Evolutionary conservation across 108 stramenopile genomes (phyloP), one percentile per base, ranked within the genome.

Genomic region (Fistulifera solaris): DNA sequence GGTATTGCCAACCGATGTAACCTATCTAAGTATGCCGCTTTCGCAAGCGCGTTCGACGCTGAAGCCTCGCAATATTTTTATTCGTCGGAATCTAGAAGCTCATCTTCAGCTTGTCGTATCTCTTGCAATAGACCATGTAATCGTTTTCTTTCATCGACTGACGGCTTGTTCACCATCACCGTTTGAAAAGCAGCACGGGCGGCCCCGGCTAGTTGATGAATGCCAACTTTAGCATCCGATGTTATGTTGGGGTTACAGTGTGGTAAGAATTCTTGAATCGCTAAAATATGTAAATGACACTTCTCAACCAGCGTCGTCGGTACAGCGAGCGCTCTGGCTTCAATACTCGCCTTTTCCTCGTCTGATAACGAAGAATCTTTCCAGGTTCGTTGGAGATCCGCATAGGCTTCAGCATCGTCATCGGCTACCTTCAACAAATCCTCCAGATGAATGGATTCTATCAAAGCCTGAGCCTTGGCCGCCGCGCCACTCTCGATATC

Each of bases 111-210:
- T 27, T 61, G 43, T 24, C 65, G 41, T 48, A 87, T 83, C 49
- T 87, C 85, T 24, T 50, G 50, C 54, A 87, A 56, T 40, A 87
- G 40, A 40, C 58, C 56, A 16, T 39, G 23, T 11, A 87, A 47
- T n/a, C 79, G 67, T 39, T 61, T 22, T 59, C 71, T 76, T 48
- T 81, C 79, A 16, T 80, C 81, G 2, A 65, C 72, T 10, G 70
- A 72, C 35, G 81, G 81, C 16, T 62, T 64, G 59, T 87, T 87
- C 14, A 87, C 85, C 62, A 83, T 19, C 1, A 78, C 79, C 1
- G 85, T 87, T 54, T 87, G 85, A 63, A 75, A 87, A 11, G 85
- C 85, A 38, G 85, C 76, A 18, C 85, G 68, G 14, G 85, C 85
- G 5, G 85, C 81, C 31, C 85, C 85, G 12, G 77, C 85, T 54